Conservation (phyloP, 1,284 basidiomycete genomes). For the Tetrapyrgos nigripes region DNA sequence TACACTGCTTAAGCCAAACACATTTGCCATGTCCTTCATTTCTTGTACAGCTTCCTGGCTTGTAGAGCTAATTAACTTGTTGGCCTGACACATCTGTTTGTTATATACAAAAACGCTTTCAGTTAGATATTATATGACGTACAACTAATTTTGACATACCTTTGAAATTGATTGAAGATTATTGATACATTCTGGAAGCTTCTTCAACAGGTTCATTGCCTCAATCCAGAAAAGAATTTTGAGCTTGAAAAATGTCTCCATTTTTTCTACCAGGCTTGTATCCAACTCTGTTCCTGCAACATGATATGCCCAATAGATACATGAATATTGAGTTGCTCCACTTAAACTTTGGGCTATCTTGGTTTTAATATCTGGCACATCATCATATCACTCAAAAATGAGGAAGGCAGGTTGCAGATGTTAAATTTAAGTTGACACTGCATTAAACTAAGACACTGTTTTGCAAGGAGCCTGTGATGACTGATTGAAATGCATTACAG, state of each 20-base stretch:
- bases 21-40: too few species aligned
- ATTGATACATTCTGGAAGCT: not conserved
- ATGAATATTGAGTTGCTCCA: constrained; percentile 2
- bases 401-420: constrained; percentile 3
- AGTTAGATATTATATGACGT: not conserved
- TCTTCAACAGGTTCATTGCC: constrained; percentile 1
- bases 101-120: too few species aligned
- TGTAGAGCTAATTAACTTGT: too few species aligned
- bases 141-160: too few species aligned
- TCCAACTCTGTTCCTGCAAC: not conserved
- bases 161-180: not conserved
- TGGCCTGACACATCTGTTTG: too few species aligned
- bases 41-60: too few species aligned
- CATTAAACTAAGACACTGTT: constrained; percentile 1
- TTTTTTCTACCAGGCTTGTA: not conserved
- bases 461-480: not conserved
- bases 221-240: constrained; percentile 13
- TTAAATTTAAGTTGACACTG: constrained; percentile 5
- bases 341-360: not conserved
- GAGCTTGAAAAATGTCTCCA: not conserved
- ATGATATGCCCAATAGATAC: constrained; percentile 3
- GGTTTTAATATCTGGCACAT: not conserved
- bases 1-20: too few species aligned
- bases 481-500: not conserved
- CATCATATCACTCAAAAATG: too few species aligned